Conservation (phyloP, 2,329 filamentous ascomycete species). For the Arthrobotrys sphaeroides region DNA sequence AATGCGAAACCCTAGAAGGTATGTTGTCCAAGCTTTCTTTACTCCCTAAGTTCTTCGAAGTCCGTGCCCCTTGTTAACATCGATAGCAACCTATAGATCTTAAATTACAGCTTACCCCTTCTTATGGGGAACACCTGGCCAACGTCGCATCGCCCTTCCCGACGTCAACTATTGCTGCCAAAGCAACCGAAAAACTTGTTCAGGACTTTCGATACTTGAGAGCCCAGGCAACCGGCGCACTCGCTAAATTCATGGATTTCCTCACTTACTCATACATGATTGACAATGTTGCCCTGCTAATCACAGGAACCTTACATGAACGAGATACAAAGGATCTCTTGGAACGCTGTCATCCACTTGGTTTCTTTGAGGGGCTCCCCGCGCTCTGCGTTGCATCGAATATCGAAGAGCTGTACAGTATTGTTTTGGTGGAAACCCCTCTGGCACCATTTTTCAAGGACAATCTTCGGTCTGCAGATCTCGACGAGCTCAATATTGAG, state of each 20-base stretch:
- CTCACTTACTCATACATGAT: constrained; percentile 99
- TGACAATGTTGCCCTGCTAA: constrained; percentile 96
- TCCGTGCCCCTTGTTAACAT: constrained; percentile 30
- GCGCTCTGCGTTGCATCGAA: constrained; percentile 97
- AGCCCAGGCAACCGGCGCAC: constrained; percentile 88
- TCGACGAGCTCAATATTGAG: constrained; percentile 99
- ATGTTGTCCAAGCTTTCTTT: constrained; percentile 58
- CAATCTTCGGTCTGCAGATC: constrained; percentile 91
- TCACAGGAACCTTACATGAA: constrained; percentile 97
- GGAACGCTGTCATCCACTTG: constrained; percentile 93
- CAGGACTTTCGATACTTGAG: constrained; percentile 96
- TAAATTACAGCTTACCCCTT: constrained; percentile 94
- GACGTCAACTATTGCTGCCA: constrained; percentile 90
- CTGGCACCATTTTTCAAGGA: constrained; percentile 97
- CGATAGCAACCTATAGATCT: constrained; percentile 72
- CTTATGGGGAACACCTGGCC: constrained; percentile 96
- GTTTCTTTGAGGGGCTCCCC: constrained; percentile 99
- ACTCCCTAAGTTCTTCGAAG: neutral
- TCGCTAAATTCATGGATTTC: constrained; percentile 97
- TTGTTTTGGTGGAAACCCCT: constrained; percentile 94
- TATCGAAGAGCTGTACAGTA: constrained; percentile 98
- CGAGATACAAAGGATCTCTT: constrained; percentile 94
- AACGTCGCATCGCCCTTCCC: constrained; percentile 95
- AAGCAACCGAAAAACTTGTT: constrained; percentile 97
- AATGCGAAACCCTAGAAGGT: constrained; percentile 98